These are phyloP conservation scores for Cytospora mali DNA, from an alignment of 2,329 filamentous ascomycete species.

Conservation along the genomic window DNA sequence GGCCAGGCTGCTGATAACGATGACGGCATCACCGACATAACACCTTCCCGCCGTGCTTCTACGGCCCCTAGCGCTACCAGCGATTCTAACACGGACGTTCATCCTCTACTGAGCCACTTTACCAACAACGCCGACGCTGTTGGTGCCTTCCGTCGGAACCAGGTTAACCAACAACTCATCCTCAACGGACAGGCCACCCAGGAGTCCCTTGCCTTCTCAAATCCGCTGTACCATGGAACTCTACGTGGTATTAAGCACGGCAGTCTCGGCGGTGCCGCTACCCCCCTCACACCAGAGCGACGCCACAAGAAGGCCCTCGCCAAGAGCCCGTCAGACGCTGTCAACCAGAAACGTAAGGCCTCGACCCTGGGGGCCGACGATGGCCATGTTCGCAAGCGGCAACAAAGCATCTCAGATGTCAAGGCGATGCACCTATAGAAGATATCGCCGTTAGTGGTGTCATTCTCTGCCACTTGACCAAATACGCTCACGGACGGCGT, in stretches of 20 bases:
- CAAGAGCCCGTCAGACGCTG: slow-evolving; percentile 53
- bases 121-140: slow-evolving; percentile 69
- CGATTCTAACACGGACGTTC: slow-evolving; percentile 46
- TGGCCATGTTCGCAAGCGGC: slow-evolving; percentile 53
- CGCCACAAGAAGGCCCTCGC: slow-evolving; percentile 54
- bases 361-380: slow-evolving; percentile 42
- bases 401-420: slow-evolving; percentile 62
- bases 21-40: slow-evolving; percentile 52
- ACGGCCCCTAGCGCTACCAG: slow-evolving; percentile 49
- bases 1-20: slow-evolving; percentile 51
- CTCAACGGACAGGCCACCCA: slow-evolving; percentile 62
- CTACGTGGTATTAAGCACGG: slow-evolving; percentile 67
- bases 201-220: slow-evolving; percentile 64
- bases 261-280: slow-evolving; percentile 65
- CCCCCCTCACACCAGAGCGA: slow-evolving; percentile 69
- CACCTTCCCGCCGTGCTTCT: slow-evolving; percentile 48
- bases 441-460: background rate
- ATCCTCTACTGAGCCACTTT: slow-evolving; percentile 66
- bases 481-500: slow-evolving; percentile 53
- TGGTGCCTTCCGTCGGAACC: slow-evolving; percentile 75
- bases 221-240: slow-evolving; percentile 61
- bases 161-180: slow-evolving; percentile 63
- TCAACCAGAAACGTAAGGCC: slow-evolving; percentile 59
- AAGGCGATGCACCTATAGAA: slow-evolving; percentile 44
- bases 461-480: slow-evolving; percentile 11